Evolutionary conservation across 345 rosid species (phyloP).

Genomic region (Hypericum androsaemum): DNA sequence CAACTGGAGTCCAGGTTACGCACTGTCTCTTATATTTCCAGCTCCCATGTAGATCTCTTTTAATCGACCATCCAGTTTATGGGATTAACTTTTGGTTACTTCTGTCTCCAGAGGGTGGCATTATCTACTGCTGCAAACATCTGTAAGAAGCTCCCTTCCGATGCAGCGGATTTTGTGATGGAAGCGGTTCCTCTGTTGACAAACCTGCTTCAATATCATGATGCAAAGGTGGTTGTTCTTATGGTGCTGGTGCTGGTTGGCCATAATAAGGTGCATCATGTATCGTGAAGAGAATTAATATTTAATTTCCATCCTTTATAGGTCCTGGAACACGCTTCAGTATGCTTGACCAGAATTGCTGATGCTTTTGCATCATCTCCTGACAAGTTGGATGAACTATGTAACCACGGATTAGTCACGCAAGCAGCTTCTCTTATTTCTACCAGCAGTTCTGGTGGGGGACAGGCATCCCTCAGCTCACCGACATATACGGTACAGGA

Average conservation of each 20-base stretch:
- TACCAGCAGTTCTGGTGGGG: slow-evolving; percentile 81
- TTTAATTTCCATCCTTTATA: slow-evolving; percentile 18
- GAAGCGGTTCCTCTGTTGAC: slow-evolving; percentile 98
- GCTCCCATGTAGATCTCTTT: background rate
- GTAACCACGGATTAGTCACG: slow-evolving; percentile 90
- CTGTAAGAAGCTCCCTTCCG: slow-evolving; percentile 99
- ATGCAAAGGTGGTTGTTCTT: slow-evolving; percentile 52
- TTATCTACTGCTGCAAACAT: slow-evolving; percentile 98
- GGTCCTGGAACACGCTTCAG: slow-evolving; percentile 98
- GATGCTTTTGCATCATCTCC: slow-evolving; percentile 93
- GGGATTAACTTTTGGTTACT: background rate
- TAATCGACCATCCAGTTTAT: background rate
- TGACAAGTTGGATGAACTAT: slow-evolving; percentile 82
- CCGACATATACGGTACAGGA: slow-evolving; percentile 78
- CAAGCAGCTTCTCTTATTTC: slow-evolving; percentile 97
- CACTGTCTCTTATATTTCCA: background rate
- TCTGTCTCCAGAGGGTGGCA: slow-evolving; percentile 86
- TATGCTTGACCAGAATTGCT: slow-evolving; percentile 94
- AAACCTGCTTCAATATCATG: slow-evolving; percentile 94
- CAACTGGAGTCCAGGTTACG: slow-evolving; percentile 96
- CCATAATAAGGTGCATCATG: background rate
- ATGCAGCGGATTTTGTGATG: slow-evolving; percentile 99
- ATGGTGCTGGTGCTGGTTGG: background rate
- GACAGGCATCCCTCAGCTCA: slow-evolving; percentile 84
- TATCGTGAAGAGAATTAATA: background rate